phyloP scores from a whole-genome alignment of 169 alveolate species.

The Cryptosporidium muris region DNA sequence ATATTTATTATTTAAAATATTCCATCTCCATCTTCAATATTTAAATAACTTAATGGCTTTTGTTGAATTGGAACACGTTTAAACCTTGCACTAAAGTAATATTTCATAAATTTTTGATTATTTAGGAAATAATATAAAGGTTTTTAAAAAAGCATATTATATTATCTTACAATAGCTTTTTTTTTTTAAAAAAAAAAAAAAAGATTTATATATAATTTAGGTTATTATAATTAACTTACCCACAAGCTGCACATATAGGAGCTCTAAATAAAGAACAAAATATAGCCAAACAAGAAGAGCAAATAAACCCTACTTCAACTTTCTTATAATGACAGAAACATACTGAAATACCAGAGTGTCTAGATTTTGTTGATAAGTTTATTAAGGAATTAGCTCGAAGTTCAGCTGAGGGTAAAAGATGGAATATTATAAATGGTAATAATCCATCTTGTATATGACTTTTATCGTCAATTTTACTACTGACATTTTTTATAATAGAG shows the following conservation, averaged over 20 bases:
- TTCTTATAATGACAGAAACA: slow-evolving; percentile 64
- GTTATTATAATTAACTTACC: slow-evolving; percentile 38
- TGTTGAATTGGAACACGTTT: slow-evolving; percentile 60
- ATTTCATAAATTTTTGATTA: background rate
- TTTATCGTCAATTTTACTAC: background rate
- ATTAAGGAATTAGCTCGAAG: slow-evolving; percentile 34
- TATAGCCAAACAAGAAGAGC: slow-evolving; percentile 57
- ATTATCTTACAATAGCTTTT: no score
- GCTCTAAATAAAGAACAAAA: slow-evolving; percentile 57
- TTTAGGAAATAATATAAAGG: background rate
- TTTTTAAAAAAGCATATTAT: background rate
- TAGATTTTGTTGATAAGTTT: slow-evolving; percentile 8
- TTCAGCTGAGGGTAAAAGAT: slow-evolving; percentile 51
- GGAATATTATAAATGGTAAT: slow-evolving; percentile 38
- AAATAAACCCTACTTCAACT: slow-evolving; percentile 51
- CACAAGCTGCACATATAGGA: slow-evolving; percentile 63
- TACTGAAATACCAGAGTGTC: slow-evolving; percentile 53
- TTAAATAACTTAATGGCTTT: slow-evolving; percentile 29
- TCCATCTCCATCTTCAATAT: slow-evolving; percentile 55
- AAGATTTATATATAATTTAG: background rate
- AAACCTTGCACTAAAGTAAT: slow-evolving; percentile 41
- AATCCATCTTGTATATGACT: slow-evolving; percentile 17
- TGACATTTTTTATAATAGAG: slow-evolving; percentile 4
- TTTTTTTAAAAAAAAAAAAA: background rate
- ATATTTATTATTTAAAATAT: slow-evolving; percentile 20